phyloP scores from a whole-genome alignment of 129 eudicot species.

The Lactuca sativa region DNA sequence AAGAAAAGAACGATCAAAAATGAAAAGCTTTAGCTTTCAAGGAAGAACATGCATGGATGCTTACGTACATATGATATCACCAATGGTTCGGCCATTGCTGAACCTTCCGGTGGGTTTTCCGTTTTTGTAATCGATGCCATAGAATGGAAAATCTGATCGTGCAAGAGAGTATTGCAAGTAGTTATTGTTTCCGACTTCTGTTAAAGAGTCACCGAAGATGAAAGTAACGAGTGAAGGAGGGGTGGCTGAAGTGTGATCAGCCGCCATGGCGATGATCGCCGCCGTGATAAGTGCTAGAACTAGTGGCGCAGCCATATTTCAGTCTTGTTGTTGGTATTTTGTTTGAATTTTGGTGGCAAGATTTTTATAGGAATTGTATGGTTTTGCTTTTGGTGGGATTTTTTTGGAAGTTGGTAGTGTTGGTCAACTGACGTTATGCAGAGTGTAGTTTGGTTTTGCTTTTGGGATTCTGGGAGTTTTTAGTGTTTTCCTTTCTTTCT shows the following conservation, averaged over 20 bases:
- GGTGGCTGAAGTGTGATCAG: slow-evolving; percentile 25
- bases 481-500: slow-evolving; percentile 5
- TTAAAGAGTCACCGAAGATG: slow-evolving; percentile 82
- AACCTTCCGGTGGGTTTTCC: slow-evolving; percentile 80
- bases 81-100: slow-evolving; percentile 90
- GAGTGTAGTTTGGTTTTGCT: slow-evolving; percentile 33
- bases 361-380: slow-evolving; percentile 15
- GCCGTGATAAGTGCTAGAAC: not conserved
- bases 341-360: slow-evolving; percentile 16
- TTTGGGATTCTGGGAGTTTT: slow-evolving; percentile 22
- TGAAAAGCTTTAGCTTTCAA: not conserved
- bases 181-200: slow-evolving; percentile 95
- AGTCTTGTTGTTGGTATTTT: not conserved
- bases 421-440: slow-evolving; percentile 61
- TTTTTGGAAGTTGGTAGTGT: slow-evolving; percentile 41
- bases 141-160: slow-evolving; percentile 65
- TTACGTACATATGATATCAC: slow-evolving; percentile 73
- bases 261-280: slow-evolving; percentile 2
- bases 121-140: slow-evolving; percentile 62
- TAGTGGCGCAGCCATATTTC: not conserved
- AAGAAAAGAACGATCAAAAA: not conserved
- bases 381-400: slow-evolving; percentile 16
- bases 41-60: not conserved
- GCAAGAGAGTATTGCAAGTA: slow-evolving; percentile 68
- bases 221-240: slow-evolving; percentile 52